Evolutionary conservation across 352 stramenopile genomes (phyloP), one percentile per base, ranked within the genome.

Genomic region (Phytophthora fragariaefolia): DNA sequence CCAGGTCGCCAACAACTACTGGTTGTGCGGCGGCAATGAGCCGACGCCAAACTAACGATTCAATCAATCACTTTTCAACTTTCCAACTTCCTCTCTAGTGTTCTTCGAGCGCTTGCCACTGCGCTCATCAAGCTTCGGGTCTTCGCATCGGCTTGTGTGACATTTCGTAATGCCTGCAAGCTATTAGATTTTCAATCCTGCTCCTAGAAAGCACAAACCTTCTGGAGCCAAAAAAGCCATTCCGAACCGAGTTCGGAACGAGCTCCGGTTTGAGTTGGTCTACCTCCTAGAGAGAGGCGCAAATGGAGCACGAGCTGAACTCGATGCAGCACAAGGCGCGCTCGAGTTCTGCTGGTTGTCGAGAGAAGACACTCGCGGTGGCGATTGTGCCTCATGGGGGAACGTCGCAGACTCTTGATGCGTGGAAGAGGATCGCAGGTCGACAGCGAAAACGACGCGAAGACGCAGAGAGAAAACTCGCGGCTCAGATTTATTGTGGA

Each of bases 401-500:
- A 9, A 26, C 28, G 1, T 24, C n/a, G 4, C 40, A 30, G n/a
- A 32, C 32, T 15, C 23, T 40, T 2, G 23, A 26, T 3, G 57
- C 60, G 1, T 76, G 68, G 62, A 58, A 47, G 38, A 43, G 52
- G 4, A 63, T 75, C 17, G 68, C 63, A 2, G 12, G n/a, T 13
- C 56, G 66, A n/a, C 65, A 69, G 51, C 12, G 42, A 20, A 58
- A 62, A 13, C 23, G 46, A 30, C 55, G 49, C 6, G 57, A 62
- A 15, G 42, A 43, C 43, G 34, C 61, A 20, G 60, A 78, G 48
- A 57, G 63, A 77, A 42, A 74, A 74, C 45, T 43, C 51, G 17
- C 66, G 57, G 1, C 28, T 79, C 12, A 75, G 60, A 23, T 24
- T 64, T 6, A 24, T 78, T 55, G 51, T 86, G 22, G 69, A 82